Conservation (phyloP, 345 rosid genomes). For the Hevea brasiliensis region DNA sequence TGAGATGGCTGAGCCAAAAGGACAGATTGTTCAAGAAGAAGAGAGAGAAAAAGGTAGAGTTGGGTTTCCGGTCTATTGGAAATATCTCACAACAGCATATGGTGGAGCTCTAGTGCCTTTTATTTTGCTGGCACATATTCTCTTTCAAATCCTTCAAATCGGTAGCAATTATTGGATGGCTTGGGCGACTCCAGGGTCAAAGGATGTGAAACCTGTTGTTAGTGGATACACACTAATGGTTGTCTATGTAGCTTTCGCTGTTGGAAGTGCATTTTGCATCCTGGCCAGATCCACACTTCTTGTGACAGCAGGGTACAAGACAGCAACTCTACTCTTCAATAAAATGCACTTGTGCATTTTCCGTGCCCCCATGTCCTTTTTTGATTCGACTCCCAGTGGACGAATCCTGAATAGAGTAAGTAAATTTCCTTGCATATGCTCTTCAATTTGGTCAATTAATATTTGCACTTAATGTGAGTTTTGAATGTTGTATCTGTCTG, state of each 20-base stretch:
- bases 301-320: conserved; percentile 50
- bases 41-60: conserved; percentile 81
- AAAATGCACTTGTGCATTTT: conserved; percentile 64
- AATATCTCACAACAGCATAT: conserved; percentile 57
- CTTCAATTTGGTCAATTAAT: neutral
- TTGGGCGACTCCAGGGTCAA: conserved; percentile 66
- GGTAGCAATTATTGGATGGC: conserved; percentile 88
- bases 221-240: conserved; percentile 37
- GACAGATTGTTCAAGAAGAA: conserved; percentile 67
- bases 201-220: conserved; percentile 47
- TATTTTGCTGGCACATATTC: conserved; percentile 51
- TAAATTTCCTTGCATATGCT: neutral
- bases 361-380: conserved; percentile 82
- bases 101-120: conserved; percentile 69
- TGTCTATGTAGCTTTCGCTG: conserved; percentile 54
- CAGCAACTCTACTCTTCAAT: conserved; percentile 60
- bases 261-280: conserved; percentile 58
- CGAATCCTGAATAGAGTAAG: conserved; percentile 63
- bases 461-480: neutral
- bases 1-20: conserved; percentile 38
- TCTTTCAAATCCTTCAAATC: conserved; percentile 59
- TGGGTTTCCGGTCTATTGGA: conserved; percentile 55
- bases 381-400: conserved; percentile 76
- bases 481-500: neutral
- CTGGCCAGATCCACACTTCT: conserved; percentile 48